Percentiles rank a stretch among this genome's conserved stretches.
These are phyloP conservation scores for Ogataea ramenticola DNA, from an alignment of 805 yeast species.

Conservation along the genomic window DNA sequence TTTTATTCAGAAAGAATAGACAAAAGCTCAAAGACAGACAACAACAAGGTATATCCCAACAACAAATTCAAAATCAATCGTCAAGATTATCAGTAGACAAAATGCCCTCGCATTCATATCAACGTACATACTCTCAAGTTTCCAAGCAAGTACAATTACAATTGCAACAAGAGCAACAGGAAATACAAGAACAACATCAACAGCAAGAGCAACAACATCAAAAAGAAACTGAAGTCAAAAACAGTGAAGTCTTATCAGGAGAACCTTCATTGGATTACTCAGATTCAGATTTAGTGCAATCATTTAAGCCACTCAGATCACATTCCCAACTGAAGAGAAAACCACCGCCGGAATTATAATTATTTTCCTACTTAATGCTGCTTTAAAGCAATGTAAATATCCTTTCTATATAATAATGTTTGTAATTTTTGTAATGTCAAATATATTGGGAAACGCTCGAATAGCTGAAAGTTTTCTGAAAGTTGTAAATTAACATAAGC, in stretches of 20 bases:
- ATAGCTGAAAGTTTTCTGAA: no score
- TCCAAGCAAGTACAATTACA: slow-evolving; percentile 33
- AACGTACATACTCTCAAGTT: slow-evolving; percentile 26
- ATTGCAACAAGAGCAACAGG: slow-evolving; percentile 22
- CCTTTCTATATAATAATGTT: no score
- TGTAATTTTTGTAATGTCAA: no score
- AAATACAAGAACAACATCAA: not conserved
- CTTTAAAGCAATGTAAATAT: no score
- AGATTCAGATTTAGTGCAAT: not conserved
- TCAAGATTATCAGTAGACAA: not conserved
- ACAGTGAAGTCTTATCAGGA: not conserved
- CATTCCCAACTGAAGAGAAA: slow-evolving; percentile 1
- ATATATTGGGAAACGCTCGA: no score
- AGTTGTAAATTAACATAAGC: no score
- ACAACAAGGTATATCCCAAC: not conserved
- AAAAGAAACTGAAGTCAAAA: not conserved
- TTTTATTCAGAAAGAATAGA: slow-evolving; percentile 39
- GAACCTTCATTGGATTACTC: not conserved
- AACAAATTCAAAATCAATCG: not conserved
- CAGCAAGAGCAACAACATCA: not conserved
- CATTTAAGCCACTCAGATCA: not conserved
- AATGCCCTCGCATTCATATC: slow-evolving; percentile 15
- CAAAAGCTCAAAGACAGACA: slow-evolving; percentile 13
- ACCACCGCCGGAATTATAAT: not conserved
- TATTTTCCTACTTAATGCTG: slow-evolving; percentile 46